Conservation (phyloP, 305 asterid genomes). For the Fraxinus paxiana region DNA sequence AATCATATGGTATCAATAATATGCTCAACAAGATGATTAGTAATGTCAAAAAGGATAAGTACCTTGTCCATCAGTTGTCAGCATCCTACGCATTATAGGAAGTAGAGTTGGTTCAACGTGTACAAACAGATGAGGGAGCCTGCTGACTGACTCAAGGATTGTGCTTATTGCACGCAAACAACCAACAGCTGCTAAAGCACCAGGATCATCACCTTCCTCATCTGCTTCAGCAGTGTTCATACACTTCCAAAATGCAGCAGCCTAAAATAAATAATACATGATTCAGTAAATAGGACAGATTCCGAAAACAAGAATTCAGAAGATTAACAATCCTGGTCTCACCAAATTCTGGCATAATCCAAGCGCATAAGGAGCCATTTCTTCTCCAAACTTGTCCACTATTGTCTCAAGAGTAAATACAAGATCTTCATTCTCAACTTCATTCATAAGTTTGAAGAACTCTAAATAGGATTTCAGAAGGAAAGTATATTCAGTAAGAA, state of each 20-base stretch:
- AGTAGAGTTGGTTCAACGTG: constrained; percentile 84
- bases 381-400: constrained; percentile 98
- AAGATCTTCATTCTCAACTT: constrained; percentile 97
- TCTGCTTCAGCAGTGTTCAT: constrained; percentile 81
- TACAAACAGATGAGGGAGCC: constrained; percentile 78
- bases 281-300: not conserved
- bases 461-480: constrained; percentile 38
- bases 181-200: constrained; percentile 97
- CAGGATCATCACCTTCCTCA: constrained; percentile 96
- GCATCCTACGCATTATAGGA: constrained; percentile 94
- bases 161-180: constrained; percentile 98
- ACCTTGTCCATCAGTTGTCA: constrained; percentile 98
- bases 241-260: constrained; percentile 98
- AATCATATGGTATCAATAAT: not conserved
- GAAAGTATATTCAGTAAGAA: constrained; percentile 18
- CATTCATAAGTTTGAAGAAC: constrained; percentile 90
- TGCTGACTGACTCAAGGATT: constrained; percentile 88
- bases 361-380: constrained; percentile 97
- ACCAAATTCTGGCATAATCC: constrained; percentile 98
- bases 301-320: constrained; percentile 4
- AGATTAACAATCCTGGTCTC: constrained; percentile 21
- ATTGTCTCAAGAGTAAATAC: constrained; percentile 97
- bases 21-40: not conserved
- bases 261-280: constrained; percentile 40
- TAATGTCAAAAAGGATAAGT: constrained; percentile 14